These are phyloP conservation scores for Cutaneotrichosporon dermatis DNA, from an alignment of 1,284 basidiomycete genomes.

Conservation along the genomic window DNA sequence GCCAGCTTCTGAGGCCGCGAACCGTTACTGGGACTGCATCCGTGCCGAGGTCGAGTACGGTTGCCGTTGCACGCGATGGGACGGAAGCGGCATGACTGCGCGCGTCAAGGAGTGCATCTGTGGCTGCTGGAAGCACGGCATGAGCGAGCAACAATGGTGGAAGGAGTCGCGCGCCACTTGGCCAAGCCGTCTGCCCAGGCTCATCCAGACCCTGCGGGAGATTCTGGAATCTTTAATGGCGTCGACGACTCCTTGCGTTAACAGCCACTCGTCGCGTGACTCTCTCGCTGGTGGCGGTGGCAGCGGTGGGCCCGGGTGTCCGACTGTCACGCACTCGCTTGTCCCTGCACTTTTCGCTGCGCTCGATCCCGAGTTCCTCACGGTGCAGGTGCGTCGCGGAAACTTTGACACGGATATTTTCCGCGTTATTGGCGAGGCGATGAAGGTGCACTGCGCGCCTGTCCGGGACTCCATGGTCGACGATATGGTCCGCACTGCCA, in stretches of 20 bases:
- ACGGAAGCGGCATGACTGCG: slow-evolving; percentile 46
- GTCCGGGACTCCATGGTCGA: slow-evolving; percentile 83
- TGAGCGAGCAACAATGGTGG: slow-evolving; percentile 51
- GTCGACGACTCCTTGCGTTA: slow-evolving; percentile 38
- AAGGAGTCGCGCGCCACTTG: slow-evolving; percentile 52
- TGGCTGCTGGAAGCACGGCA: slow-evolving; percentile 46
- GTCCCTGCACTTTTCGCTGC: slow-evolving; percentile 49
- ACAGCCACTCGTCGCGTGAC: slow-evolving; percentile 40
- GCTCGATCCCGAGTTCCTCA: slow-evolving; percentile 60
- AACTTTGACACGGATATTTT: slow-evolving; percentile 80
- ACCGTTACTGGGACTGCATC: slow-evolving; percentile 81
- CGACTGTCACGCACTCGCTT: slow-evolving; percentile 54
- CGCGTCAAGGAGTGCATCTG: slow-evolving; percentile 59
- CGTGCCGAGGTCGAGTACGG: slow-evolving; percentile 70
- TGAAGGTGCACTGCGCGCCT: slow-evolving; percentile 88
- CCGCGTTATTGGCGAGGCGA: slow-evolving; percentile 67
- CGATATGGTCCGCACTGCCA: slow-evolving; percentile 68
- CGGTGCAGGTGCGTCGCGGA: slow-evolving; percentile 70
- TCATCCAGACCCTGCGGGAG: slow-evolving; percentile 66
- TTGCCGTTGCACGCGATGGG: slow-evolving; percentile 79
- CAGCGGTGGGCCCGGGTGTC: slow-evolving; percentile 41
- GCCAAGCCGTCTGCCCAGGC: slow-evolving; percentile 67
- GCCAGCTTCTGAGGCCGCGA: slow-evolving; percentile 55
- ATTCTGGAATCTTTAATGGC: slow-evolving; percentile 76
- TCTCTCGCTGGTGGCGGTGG: background rate